These are phyloP conservation scores for Thuja plicata DNA, from an alignment of 83 land plant genomes.

Conservation along the genomic window DNA sequence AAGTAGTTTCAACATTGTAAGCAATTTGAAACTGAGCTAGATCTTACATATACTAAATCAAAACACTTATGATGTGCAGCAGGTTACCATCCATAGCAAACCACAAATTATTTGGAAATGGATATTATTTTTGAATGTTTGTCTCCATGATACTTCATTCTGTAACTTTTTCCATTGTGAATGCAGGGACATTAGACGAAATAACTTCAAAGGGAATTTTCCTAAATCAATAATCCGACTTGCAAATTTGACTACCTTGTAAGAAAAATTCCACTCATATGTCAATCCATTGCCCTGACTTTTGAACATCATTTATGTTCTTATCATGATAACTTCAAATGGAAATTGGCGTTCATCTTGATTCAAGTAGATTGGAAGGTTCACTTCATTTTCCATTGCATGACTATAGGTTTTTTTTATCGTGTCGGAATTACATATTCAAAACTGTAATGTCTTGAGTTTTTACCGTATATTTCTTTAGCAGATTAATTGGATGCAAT, in stretches of 20 bases:
- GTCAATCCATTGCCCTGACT: not conserved
- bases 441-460: not conserved
- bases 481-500: conserved; percentile 1
- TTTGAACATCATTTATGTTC: not conserved
- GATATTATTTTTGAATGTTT: not conserved
- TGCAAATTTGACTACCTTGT: not conserved
- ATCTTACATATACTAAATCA: not conserved
- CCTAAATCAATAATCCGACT: not conserved
- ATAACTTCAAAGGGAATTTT: not conserved
- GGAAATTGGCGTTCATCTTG: not conserved
- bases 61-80: not conserved
- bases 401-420: not conserved
- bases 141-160: not conserved
- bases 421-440: not conserved
- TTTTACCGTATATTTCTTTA: not conserved
- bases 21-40: not conserved
- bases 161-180: not conserved
- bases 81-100: not conserved
- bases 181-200: not conserved
- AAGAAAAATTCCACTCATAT: not conserved
- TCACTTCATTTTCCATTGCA: not conserved
- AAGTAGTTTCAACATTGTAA: not conserved
- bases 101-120: not conserved
- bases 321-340: not conserved
- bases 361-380: not conserved